These are phyloP conservation scores for Fusarium pseudograminearum DNA, from an alignment of 2,329 filamentous ascomycete species.

Conservation along the genomic window DNA sequence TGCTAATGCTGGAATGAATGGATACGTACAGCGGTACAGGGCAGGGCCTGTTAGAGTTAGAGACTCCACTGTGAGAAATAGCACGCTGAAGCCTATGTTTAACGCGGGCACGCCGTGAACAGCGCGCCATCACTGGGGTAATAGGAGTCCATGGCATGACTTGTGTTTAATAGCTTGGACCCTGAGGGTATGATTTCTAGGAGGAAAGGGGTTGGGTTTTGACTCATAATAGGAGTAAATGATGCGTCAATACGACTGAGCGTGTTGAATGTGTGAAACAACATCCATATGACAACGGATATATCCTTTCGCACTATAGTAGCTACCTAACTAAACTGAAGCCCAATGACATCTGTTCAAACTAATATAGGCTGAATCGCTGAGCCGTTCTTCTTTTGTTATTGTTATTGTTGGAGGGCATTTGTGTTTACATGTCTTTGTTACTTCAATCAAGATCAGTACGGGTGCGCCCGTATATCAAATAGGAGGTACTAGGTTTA, in stretches of 20 bases:
- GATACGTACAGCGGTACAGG: conserved; percentile 12
- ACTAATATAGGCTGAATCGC: background rate
- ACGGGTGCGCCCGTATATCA: background rate
- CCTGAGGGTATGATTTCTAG: background rate
- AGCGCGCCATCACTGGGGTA: conserved; percentile 44
- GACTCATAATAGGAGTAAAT: conserved; percentile 15
- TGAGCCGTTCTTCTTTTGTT: background rate
- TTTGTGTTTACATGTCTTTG: background rate
- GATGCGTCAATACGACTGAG: background rate
- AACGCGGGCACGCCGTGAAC: conserved; percentile 29
- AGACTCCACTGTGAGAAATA: conserved; percentile 35
- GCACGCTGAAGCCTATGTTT: conserved; percentile 25
- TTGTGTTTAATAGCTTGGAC: background rate
- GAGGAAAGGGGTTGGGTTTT: background rate
- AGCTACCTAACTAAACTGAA: background rate
- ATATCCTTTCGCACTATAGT: background rate
- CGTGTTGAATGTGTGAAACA: conserved; percentile 3
- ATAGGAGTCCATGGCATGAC: conserved; percentile 37
- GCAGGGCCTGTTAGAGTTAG: background rate
- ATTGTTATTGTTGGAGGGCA: background rate
- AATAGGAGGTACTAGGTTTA: background rate
- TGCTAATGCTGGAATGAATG: conserved; percentile 30
- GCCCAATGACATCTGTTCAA: background rate
- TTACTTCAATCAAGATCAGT: background rate
- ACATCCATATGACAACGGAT: background rate